Base-by-base conservation (phyloP, 2,329 filamentous ascomycete genomes). In the Microcyclospora tardicrescens region DNA sequence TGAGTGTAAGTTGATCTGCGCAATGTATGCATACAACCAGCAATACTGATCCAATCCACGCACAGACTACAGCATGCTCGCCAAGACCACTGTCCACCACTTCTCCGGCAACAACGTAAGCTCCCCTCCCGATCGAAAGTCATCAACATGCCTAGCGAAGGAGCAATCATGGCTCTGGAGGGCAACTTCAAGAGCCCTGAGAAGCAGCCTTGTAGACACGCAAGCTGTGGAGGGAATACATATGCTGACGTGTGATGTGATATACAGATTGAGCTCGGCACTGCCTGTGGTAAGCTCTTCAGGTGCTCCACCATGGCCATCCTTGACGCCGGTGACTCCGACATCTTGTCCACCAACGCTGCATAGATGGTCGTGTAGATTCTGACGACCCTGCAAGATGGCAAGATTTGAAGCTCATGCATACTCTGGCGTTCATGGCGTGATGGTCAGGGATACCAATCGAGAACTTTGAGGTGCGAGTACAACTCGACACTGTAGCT, bases 61-160 rank as follows among this genome's bases (percentile, higher is more conserved):
- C 8, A 35, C 44, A 56, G 52, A 84, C 73, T 86, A 87, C 74
- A 77, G 77, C 65, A 91, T 91, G 84, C 69, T 93, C 60, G 80
- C 79, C 66, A 94, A 96, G 80, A 84, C 81, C 59, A 79, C 82
- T 52, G 89, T 96, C 61, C 89, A 96, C 77, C 91, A 98, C 77
- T 96, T 95, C 73, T 76, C 76, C 56, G 91, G 91, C 61, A 94
- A 93, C 81, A 96, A 96, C 79, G 89, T 96, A 81, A 81, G 89
- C 85, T 37, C 40, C 28, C 19, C 36, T 28, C 44, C 37, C 30
- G 12, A n/a, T 4, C 10, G 30, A n/a, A 32, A n/a, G 30, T 32
- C 12, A 10, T 32, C 39, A 43, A 41, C 31, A 45, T 50, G 46
- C 54, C 55, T 57, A 42, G 54, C 56, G 56, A 58, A 57, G 51